Evolutionary conservation across 169 alveolate genomes (phyloP).

Genomic region (Besnoitia besnoiti): DNA sequence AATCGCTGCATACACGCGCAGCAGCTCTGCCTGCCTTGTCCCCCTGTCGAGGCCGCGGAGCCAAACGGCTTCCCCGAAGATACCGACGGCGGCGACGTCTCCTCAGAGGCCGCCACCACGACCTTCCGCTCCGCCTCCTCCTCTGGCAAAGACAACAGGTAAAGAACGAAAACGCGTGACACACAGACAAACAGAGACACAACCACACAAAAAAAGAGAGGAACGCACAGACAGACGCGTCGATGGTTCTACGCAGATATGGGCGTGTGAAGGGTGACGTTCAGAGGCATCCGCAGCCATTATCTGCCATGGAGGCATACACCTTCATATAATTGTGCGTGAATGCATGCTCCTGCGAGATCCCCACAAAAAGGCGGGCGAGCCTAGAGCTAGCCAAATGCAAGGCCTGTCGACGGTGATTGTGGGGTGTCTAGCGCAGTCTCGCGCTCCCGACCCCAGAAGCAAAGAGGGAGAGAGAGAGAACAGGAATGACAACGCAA

Average conservation of each 20-base stretch:
- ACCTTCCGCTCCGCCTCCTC: not conserved
- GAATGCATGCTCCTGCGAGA: no score
- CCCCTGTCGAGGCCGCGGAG: not conserved
- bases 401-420: no score
- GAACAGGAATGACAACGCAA: no score
- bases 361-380: no score
- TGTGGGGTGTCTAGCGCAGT: no score
- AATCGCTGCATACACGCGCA: conserved; percentile 8
- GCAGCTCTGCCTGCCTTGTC: conserved; percentile 13
- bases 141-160: conserved; percentile 1
- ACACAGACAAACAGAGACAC: not conserved
- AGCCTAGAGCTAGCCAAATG: no score
- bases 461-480: no score
- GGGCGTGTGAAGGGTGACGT: not conserved
- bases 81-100: not conserved
- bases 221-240: no score
- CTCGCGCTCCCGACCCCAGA: no score
- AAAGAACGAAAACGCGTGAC: not conserved
- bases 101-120: conserved; percentile 4
- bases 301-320: not conserved
- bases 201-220: not conserved
- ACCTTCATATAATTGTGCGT: not conserved
- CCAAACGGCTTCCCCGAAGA: not conserved
- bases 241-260: no score
- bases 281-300: not conserved